A percentile compares a stretch with the other conserved stretches of the same genome.
Evolutionary conservation across 805 yeast genomes (phyloP).

Genomic region (Metschnikowia henanensis): DNA sequence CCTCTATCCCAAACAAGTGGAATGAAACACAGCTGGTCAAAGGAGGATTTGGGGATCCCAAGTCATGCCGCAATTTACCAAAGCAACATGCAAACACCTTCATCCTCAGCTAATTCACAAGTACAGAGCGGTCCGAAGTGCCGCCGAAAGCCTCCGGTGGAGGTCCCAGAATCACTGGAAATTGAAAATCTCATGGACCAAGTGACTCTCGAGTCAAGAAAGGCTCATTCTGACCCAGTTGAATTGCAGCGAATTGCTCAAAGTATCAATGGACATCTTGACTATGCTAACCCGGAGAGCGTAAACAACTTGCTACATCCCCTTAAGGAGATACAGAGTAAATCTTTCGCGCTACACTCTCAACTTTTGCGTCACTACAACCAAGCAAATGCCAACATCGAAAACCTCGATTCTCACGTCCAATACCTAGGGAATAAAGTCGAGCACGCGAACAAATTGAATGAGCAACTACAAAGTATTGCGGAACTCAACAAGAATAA

Average conservation of each 20-base stretch:
- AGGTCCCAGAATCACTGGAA: not conserved
- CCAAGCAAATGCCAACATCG: constrained; percentile 38
- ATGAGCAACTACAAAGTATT: constrained; percentile 25
- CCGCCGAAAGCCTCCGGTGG: constrained; percentile 5
- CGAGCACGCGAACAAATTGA: constrained; percentile 22
- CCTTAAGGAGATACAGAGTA: constrained; percentile 15
- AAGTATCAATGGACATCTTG: constrained; percentile 18
- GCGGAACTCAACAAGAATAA: constrained; percentile 26
- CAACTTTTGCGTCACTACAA: constrained; percentile 36
- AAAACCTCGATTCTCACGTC: constrained; percentile 31
- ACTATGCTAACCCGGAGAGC: constrained; percentile 10
- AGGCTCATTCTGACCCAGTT: not conserved
- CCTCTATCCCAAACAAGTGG: constrained; percentile 3
- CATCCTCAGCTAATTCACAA: not conserved
- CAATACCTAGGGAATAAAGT: constrained; percentile 29
- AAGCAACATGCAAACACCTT: not conserved
- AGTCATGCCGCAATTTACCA: not conserved
- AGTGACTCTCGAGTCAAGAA: constrained; percentile 11
- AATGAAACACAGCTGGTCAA: constrained; percentile 4
- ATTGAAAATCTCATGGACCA: constrained; percentile 22
- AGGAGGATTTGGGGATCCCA: not conserved
- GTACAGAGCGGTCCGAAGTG: not conserved
- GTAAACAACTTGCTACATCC: constrained; percentile 16
- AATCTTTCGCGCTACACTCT: constrained; percentile 27
- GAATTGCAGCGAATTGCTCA: constrained; percentile 14